phyloP scores from a whole-genome alignment of 306 rosid genomes.

The Hylodesmum podocarpum region DNA sequence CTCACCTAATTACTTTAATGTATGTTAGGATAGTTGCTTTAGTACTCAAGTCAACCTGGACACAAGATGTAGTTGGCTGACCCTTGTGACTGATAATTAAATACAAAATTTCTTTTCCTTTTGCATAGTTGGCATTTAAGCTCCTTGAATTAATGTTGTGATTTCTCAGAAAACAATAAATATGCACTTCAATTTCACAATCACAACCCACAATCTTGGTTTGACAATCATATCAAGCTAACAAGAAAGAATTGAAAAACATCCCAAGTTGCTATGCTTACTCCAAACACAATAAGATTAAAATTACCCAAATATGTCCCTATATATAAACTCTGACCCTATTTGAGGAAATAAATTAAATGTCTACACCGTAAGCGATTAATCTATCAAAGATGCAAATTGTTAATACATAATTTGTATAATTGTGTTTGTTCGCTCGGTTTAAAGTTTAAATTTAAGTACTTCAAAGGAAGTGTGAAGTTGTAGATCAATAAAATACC shows the following conservation, averaged over 20 bases:
- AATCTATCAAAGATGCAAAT: constrained; percentile 7
- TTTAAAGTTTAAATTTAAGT: not conserved
- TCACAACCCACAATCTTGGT: not conserved
- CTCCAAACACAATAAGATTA: constrained; percentile 55
- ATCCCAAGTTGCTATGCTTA: constrained; percentile 44
- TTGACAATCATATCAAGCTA: not conserved
- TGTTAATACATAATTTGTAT: not conserved
- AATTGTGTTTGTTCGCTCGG: not conserved
- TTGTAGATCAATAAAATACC: not conserved
- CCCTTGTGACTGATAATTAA: constrained; percentile 52
- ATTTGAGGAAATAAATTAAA: constrained; percentile 36
- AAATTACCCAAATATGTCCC: constrained; percentile 43
- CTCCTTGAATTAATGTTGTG: constrained; percentile 55
- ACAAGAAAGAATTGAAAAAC: constrained; percentile 23
- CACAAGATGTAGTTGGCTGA: constrained; percentile 33
- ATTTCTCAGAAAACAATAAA: constrained; percentile 11
- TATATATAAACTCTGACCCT: constrained; percentile 65
- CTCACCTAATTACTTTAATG: constrained; percentile 42
- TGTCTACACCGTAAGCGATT: constrained; percentile 19
- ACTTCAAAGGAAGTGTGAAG: no score
- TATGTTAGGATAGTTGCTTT: constrained; percentile 53
- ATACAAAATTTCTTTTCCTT: constrained; percentile 59
- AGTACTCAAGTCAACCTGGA: constrained; percentile 52
- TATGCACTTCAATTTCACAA: not conserved
- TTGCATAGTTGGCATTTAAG: constrained; percentile 55